Evolutionary conservation across 306 rosid genomes (phyloP), one percentile per base, ranked within the genome.

Genomic region (Cyclanthera cordifolia): DNA sequence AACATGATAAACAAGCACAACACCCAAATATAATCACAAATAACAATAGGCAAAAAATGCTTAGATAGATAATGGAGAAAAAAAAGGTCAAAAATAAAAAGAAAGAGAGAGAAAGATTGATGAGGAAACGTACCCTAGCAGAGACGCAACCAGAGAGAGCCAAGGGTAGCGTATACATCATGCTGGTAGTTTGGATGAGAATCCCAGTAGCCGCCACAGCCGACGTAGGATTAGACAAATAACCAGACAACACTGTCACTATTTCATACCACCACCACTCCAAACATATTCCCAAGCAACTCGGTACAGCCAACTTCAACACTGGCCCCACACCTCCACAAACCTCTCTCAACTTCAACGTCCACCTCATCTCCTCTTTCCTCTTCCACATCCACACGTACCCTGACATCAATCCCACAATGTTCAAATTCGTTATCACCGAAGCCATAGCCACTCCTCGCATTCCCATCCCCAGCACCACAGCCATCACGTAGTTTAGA

Each of bases 201-300:
- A 93, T 83, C 63, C 99, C 99, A 46, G 99, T 93, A n/a, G 99
- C 91, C 0, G 96, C 99, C 16, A 93, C 95, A 23, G 99, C 80
- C 15, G 84, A 70, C 0, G 89, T 87, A 1, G 99, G 99, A 71
- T 79, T 78, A 0, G 78, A 64, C 79, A 93, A 75, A 65, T 93
- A 93, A 2, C 99, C 99, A n/a, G 99, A 89, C 83, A 93, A 43
- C 9, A 93, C 85, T 15, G 83, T 87, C 68, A 93, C 89, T 21
- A 93, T 93, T 85, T 93, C 99, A 24, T 93, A 93, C 99, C 99
- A 93, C 99, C 99, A 93, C 99, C 99, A 93, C 81, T 93, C 99
- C 84, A 93, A 76, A 53, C 99, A 93, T 50, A 93, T 93, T 56
- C 90, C 94, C 20, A 93, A 55, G 28, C 99, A 90, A 53, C 99